phyloP scores from a whole-genome alignment of 1,284 basidiomycete species.

The Pyrrhoderma lamaoense region DNA sequence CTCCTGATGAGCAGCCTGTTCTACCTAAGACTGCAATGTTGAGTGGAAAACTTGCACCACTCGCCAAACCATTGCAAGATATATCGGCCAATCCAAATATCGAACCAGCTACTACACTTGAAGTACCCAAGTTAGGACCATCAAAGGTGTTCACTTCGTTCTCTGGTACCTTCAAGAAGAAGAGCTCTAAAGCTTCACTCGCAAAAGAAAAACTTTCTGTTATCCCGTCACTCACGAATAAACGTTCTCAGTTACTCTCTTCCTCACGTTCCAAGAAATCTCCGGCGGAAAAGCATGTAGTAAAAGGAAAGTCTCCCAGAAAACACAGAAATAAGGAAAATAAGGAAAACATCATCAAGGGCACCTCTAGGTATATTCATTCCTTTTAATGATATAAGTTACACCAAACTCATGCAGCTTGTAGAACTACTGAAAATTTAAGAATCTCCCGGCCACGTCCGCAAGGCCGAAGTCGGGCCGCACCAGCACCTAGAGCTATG shows the following conservation, averaged over 20 bases:
- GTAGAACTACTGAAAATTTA: constrained; percentile 44
- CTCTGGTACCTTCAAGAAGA: constrained; percentile 25
- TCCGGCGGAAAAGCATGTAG: constrained; percentile 56
- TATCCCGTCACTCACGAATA: constrained; percentile 27
- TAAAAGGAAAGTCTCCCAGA: constrained; percentile 25
- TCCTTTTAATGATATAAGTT: neutral
- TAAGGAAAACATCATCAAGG: constrained; percentile 31
- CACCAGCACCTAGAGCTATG: constrained; percentile 22
- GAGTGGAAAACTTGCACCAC: neutral
- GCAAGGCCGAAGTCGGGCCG: constrained; percentile 26
- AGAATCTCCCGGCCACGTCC: constrained; percentile 53
- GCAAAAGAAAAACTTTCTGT: constrained; percentile 19
- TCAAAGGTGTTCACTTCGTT: constrained; percentile 39
- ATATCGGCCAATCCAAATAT: constrained; percentile 36
- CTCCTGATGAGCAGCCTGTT: constrained; percentile 33
- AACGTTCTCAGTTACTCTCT: constrained; percentile 48
- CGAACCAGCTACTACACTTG: constrained; percentile 23
- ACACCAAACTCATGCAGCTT: constrained; percentile 6
- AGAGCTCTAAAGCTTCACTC: constrained; percentile 6
- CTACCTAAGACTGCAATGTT: constrained; percentile 20
- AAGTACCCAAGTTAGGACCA: constrained; percentile 32
- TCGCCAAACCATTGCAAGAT: constrained; percentile 22
- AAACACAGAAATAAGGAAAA: constrained; percentile 20
- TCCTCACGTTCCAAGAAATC: constrained; percentile 46
- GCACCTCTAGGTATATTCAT: constrained; percentile 46